Base-by-base conservation (phyloP, 805 yeast genomes). In the Schwanniomyces vanrijiae region DNA sequence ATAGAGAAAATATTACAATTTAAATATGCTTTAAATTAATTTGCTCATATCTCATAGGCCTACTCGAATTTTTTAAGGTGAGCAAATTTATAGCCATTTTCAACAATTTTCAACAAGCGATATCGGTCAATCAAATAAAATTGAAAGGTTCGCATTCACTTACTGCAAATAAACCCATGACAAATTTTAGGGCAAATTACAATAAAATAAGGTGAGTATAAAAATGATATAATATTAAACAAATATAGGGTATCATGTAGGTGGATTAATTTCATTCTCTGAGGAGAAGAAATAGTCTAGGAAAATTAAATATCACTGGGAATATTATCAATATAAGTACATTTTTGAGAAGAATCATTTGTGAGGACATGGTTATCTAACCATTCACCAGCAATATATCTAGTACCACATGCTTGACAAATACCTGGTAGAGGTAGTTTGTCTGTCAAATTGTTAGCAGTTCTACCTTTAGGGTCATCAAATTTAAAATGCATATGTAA, bases 341-440 rank as follows among this genome's bases (percentile, higher is more conserved):
- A 69, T 45, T 52, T 53, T 25, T 49, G 45, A 2, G 39, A 42
- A 5, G 10, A 19, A 31, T 68, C 61, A 9, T 56, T 51, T n/a
- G 71, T 61, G 47, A 77, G 58, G 9, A 83, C 75, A 58, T 83
- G 89, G 11, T 61, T 53, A 16, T 77, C 78, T 18, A 84, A 64
- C 88, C 88, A 84, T 16, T 71, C 77, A 22, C 65, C 65, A 7
- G 83, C 88, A 11, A 65, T 56, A 54, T 70, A 75, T 37, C 75
- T 56, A 14, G 56, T 59, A 0, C 84, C 83, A 58, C 88, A 84
- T 1, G 73, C 73, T 18, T 58, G 56, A 47, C 78, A 73, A 18
- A 57, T 48, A 1, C 78, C 78, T 20, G 52, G 37, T 24, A 68
- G 53, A 6, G 74, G 73, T 21, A 73, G 54, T 50, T 72, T 73